phyloP scores from a whole-genome alignment of 495 filamentous ascomycete genomes.

The Parathielavia hyrcaniae region DNA sequence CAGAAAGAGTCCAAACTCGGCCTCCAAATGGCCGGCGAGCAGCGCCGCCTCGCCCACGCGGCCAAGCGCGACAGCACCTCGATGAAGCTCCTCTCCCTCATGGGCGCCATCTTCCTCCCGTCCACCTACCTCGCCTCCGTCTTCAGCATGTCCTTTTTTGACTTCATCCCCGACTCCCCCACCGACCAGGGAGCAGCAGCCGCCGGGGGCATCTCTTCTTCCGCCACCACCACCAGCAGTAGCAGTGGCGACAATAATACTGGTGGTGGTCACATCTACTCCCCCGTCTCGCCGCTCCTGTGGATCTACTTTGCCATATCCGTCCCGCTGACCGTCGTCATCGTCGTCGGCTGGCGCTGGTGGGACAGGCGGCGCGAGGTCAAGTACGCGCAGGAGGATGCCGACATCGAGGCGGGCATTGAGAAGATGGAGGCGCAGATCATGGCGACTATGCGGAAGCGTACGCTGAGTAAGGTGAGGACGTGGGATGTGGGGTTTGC shows the following conservation, averaged over 20 bases:
- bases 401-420: slow-evolving; percentile 46
- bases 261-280: slow-evolving; percentile 5
- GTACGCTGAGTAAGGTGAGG: slow-evolving; percentile 46
- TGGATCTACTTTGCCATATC: slow-evolving; percentile 54
- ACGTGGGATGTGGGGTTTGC: slow-evolving; percentile 38
- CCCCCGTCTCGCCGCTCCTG: slow-evolving; percentile 37
- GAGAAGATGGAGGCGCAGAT: slow-evolving; percentile 50
- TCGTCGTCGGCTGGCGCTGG: slow-evolving; percentile 43
- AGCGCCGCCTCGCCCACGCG: slow-evolving; percentile 51
- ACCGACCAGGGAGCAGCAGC: background rate
- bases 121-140: slow-evolving; percentile 50
- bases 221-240: slow-evolving; percentile 6
- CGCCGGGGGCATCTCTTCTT: background rate
- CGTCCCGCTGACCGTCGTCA: slow-evolving; percentile 43
- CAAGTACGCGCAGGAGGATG: slow-evolving; percentile 42
- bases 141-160: slow-evolving; percentile 54
- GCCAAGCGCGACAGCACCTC: slow-evolving; percentile 50
- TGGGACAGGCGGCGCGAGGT: slow-evolving; percentile 44
- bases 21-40: slow-evolving; percentile 52
- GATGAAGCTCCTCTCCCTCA: slow-evolving; percentile 52
- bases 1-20: slow-evolving; percentile 53
- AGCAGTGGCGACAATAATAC: slow-evolving; percentile 3
- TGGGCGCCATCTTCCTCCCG: slow-evolving; percentile 52
- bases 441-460: slow-evolving; percentile 47
- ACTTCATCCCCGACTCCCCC: slow-evolving; percentile 32